Evolutionary conservation across 2,329 filamentous ascomycete genomes (phyloP).

Genomic region (Aspergillus bombycis): DNA sequence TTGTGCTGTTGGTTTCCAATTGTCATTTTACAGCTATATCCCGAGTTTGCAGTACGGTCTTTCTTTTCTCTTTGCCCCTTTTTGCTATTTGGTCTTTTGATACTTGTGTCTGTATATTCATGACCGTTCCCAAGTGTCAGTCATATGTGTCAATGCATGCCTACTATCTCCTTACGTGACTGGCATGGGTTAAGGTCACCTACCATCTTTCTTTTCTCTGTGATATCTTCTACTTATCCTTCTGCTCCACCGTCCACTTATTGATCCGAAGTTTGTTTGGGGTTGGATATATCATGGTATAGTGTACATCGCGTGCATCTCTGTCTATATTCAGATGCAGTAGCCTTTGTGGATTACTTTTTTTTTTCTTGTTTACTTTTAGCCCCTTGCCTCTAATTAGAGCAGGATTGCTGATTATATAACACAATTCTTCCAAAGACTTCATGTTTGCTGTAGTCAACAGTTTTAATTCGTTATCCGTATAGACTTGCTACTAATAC

Average conservation of each 20-base stretch:
- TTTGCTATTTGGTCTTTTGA: background rate
- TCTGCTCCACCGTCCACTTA: background rate
- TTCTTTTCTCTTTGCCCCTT: conserved; percentile 7
- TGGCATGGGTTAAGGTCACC: background rate
- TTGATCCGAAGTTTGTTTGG: background rate
- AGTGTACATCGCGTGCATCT: conserved; percentile 8
- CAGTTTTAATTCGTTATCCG: background rate
- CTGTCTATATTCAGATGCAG: conserved; percentile 12
- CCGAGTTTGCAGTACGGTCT: background rate
- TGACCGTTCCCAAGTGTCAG: conserved; percentile 7
- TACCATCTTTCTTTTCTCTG: conserved; percentile 2
- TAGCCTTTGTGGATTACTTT: background rate
- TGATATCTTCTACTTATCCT: background rate
- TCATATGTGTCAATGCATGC: background rate
- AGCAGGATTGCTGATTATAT: conserved; percentile 11
- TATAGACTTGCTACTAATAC: background rate
- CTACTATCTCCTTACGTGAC: background rate
- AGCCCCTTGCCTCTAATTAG: background rate
- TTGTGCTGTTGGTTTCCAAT: background rate
- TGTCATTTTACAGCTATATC: background rate
- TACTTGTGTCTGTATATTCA: conserved; percentile 17
- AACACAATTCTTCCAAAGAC: background rate
- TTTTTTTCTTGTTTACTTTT: background rate
- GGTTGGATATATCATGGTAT: conserved; percentile 11
- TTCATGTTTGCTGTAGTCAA: background rate